These are phyloP conservation scores for Boletus rufocinnamomeus DNA, from an alignment of 768 basidiomycete species.

Conservation along the genomic window DNA sequence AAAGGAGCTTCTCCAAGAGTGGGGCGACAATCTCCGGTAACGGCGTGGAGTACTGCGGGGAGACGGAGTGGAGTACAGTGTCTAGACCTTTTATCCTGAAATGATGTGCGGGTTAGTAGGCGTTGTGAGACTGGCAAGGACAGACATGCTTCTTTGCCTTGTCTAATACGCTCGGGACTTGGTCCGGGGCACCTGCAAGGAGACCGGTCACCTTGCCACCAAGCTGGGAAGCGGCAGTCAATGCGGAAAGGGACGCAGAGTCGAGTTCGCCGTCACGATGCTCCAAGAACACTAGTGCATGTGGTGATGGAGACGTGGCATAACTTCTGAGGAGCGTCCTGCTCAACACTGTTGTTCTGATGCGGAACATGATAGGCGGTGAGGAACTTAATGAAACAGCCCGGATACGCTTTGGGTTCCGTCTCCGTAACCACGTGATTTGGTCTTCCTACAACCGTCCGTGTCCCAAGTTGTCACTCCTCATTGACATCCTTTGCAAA, in stretches of 20 bases:
- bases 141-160: slow-evolving; percentile 74
- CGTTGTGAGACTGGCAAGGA: slow-evolving; percentile 9
- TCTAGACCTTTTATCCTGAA: slow-evolving; percentile 67
- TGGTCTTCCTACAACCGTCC: neutral
- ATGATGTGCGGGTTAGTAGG: slow-evolving; percentile 8
- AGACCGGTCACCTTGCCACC: slow-evolving; percentile 86
- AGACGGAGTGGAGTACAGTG: slow-evolving; percentile 67
- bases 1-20: too few relatives aligned
- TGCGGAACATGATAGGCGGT: slow-evolving; percentile 21
- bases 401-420: neutral
- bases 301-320: slow-evolving; percentile 60
- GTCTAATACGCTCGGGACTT: slow-evolving; percentile 65
- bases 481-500: slow-evolving; percentile 24
- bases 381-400: neutral
- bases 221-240: slow-evolving; percentile 86
- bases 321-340: slow-evolving; percentile 46
- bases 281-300: slow-evolving; percentile 88
- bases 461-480: neutral
- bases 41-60: slow-evolving; percentile 65
- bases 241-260: slow-evolving; percentile 81
- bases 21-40: slow-evolving; percentile 83
- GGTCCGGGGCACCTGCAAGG: slow-evolving; percentile 66
- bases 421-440: slow-evolving; percentile 23
- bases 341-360: slow-evolving; percentile 20
- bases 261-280: slow-evolving; percentile 82